These are phyloP conservation scores for Mallotus repandus DNA, from an alignment of 441 rosid species.

Conservation along the genomic window DNA sequence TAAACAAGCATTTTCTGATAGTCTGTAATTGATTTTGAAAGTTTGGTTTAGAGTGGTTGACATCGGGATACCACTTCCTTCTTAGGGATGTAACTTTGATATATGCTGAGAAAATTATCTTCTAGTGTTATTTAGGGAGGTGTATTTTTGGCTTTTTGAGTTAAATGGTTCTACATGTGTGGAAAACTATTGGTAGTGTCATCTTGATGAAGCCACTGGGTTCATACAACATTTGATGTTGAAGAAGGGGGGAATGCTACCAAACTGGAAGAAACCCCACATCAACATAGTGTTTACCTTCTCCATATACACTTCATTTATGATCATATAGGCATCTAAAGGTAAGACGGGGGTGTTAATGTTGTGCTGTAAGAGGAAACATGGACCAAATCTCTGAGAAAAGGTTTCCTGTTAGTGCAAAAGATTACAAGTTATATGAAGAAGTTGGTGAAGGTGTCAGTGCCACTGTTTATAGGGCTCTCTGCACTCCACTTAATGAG, in stretches of 20 bases:
- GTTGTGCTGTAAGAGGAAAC: constrained; percentile 41
- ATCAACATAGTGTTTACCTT: constrained; percentile 34
- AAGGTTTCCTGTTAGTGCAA: constrained; percentile 71
- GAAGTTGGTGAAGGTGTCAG: constrained; percentile 99
- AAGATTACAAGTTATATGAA: constrained; percentile 79
- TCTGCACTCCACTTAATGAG: constrained; percentile 86
- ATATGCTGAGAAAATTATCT: not conserved
- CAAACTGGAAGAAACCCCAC: constrained; percentile 72
- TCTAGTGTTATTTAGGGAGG: constrained; percentile 14
- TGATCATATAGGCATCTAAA: constrained; percentile 33
- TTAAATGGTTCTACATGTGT: constrained; percentile 32
- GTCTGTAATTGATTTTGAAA: not conserved
- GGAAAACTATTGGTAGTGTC: constrained; percentile 26
- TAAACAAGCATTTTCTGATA: not conserved
- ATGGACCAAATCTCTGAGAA: constrained; percentile 67
- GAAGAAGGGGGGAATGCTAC: constrained; percentile 58
- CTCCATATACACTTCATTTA: constrained; percentile 32
- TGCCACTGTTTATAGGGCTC: constrained; percentile 88
- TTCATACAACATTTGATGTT: constrained; percentile 27
- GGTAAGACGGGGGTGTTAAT: constrained; percentile 40
- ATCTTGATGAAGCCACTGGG: constrained; percentile 36
- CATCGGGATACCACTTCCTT: not conserved
- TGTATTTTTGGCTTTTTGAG: not conserved
- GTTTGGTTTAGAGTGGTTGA: not conserved
- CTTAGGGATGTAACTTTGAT: not conserved